Conservation (phyloP, 768 basidiomycete genomes). For the Dentipellis sp. region DNA sequence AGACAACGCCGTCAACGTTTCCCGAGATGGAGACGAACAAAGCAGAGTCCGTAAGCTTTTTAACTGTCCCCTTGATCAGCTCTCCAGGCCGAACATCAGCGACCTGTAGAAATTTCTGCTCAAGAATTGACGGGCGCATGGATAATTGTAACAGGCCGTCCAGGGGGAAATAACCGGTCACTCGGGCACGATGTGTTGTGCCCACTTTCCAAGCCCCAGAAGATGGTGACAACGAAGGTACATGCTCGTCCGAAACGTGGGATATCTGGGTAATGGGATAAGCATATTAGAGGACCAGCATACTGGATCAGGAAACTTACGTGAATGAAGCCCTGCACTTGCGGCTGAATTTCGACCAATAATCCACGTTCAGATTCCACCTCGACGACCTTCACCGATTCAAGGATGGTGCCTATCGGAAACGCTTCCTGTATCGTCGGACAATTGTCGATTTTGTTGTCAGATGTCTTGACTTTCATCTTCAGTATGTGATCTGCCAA, state of each 20-base stretch:
- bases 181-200: conserved; percentile 75
- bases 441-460: conserved; percentile 14
- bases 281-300: not conserved
- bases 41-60: conserved; percentile 69
- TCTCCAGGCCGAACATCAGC: conserved; percentile 80
- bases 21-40: conserved; percentile 84
- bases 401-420: conserved; percentile 66
- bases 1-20: conserved; percentile 85
- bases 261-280: conserved; percentile 58
- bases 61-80: conserved; percentile 79
- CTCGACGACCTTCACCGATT: conserved; percentile 60
- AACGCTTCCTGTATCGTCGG: conserved; percentile 43
- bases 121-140: conserved; percentile 70
- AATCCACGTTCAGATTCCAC: conserved; percentile 82
- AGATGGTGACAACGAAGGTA: conserved; percentile 61
- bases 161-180: conserved; percentile 75
- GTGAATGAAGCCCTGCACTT: conserved; percentile 76
- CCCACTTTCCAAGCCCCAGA: conserved; percentile 76
- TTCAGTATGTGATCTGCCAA: conserved; percentile 62
- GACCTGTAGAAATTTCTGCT: conserved; percentile 80
- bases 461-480: conserved; percentile 33
- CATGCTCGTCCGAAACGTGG: conserved; percentile 84
- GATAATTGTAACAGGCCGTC: conserved; percentile 90
- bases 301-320: conserved; percentile 35
- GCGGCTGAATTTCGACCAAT: conserved; percentile 53